Conservation (phyloP, 1,284 basidiomycete species). For the Pterula multifida region DNA sequence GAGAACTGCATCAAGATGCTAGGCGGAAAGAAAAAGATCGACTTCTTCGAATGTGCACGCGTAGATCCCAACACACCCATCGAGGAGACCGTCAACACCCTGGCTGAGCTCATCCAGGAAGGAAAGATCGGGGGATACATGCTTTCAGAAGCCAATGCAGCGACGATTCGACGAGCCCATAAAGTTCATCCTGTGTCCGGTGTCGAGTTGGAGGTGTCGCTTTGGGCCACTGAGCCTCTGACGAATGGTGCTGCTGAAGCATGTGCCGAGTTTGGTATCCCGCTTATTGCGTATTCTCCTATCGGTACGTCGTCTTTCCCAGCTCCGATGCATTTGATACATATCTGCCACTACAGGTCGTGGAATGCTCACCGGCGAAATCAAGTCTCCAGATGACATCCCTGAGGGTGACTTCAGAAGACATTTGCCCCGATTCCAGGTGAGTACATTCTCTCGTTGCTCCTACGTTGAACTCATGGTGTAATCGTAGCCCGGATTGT, state of each 20-base stretch:
- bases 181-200: conserved; percentile 30
- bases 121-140: conserved; percentile 37
- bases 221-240: conserved; percentile 35
- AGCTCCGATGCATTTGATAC: neutral
- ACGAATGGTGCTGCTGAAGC: conserved; percentile 25
- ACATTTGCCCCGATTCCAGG: conserved; percentile 15
- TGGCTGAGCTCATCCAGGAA: conserved; percentile 20
- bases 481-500: conserved; percentile 18
- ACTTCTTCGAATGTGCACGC: conserved; percentile 30
- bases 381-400: conserved; percentile 30
- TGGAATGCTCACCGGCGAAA: conserved; percentile 42
- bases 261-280: conserved; percentile 31
- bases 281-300: conserved; percentile 41
- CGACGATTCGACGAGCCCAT: conserved; percentile 33
- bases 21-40: conserved; percentile 29
- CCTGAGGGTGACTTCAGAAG: conserved; percentile 16
- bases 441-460: neutral
- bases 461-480: neutral
- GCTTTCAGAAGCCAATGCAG: conserved; percentile 32
- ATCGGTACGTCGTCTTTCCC: neutral
- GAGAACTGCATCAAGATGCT: conserved; percentile 25
- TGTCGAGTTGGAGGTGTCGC: conserved; percentile 42
- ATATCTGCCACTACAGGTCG: conserved; percentile 34
- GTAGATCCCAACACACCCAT: conserved; percentile 22
- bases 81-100: conserved; percentile 20